Conservation (phyloP, 108 stramenopile species). For the Cylindrotheca fusiformis region DNA sequence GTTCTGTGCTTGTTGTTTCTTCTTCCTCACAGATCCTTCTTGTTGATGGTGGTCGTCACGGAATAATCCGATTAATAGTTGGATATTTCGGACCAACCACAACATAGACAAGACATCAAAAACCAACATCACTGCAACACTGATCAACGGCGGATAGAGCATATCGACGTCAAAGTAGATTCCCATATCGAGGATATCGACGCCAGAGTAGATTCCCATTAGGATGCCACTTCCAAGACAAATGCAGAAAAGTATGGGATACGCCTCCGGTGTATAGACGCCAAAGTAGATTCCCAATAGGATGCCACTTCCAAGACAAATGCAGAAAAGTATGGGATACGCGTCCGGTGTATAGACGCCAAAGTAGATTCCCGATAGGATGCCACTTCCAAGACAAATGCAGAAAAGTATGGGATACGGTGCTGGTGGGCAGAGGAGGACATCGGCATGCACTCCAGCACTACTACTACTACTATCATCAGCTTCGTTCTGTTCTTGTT, state of each 20-base stretch:
- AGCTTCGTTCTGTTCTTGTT: no score
- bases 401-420: slow-evolving; percentile 92
- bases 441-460: no score
- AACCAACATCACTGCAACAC: no score
- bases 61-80: no score
- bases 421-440: no score
- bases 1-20: no score
- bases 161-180: slow-evolving; percentile 97
- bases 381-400: slow-evolving; percentile 94
- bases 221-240: slow-evolving; percentile 93
- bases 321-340: slow-evolving; percentile 96
- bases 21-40: no score
- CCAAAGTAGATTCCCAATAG: slow-evolving; percentile 71
- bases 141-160: slow-evolving; percentile 96
- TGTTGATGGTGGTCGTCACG: no score
- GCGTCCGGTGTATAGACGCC: no score
- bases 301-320: slow-evolving; percentile 92
- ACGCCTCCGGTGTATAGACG: slow-evolving; percentile 71
- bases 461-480: no score
- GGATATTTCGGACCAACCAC: slow-evolving; percentile 94
- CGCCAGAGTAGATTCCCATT: slow-evolving; percentile 55
- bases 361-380: slow-evolving; percentile 85
- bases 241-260: slow-evolving; percentile 96
- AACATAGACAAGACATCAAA: slow-evolving; percentile 88
- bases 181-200: slow-evolving; percentile 82